Base-by-base conservation (phyloP, 768 basidiomycete genomes). In the Pisolithus sp. region DNA sequence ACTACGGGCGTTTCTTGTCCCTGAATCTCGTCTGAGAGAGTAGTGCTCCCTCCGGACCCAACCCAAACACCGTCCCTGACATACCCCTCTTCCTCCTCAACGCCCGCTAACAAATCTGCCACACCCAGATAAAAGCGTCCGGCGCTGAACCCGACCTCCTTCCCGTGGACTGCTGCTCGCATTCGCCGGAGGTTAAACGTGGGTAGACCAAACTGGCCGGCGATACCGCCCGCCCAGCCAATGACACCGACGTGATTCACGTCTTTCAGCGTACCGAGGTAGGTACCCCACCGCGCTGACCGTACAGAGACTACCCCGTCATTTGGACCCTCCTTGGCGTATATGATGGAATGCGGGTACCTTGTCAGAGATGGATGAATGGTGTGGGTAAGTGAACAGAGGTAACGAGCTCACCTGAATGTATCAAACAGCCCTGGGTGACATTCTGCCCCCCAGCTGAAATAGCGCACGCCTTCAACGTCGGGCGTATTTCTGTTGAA, bases 191-290 rank as follows among this genome's bases (percentile, higher is more conserved):
- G 59, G 48, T 51, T 62, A 9, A 28, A 21, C 7, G 51, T 60
- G 58, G 44, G 64, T 60, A 39, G 66, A 48, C 26, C 26, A 26
- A 26, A 26, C 7, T 15, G 64, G 13, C 57, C 62, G 24, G 65
- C 60, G 26, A 67, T 49, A 15, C 64, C 64, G 45, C 62, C 64
- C 46, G 92, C 85, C 95, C 94, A 97, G 5, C 94, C 93, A 10
- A 96, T 89, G 37, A 91, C 78, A 62, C 92, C 89, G 31, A 95
- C 78, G 64, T 99, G 96, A 61, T 90, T 96, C 15, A 96, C 96
- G 51, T 86, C 78, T 31, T 80, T 76, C 18, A 99, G 73, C 2
- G 95, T 98, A n/a, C 93, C 95, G 48, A 91, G 79, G 64, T 98
- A 97, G 17, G 86, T 92, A 36, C 96, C 96, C 93, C 94, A 95